Base-by-base conservation (phyloP, 148 eudicot genomes). In the Cornus controversa region DNA sequence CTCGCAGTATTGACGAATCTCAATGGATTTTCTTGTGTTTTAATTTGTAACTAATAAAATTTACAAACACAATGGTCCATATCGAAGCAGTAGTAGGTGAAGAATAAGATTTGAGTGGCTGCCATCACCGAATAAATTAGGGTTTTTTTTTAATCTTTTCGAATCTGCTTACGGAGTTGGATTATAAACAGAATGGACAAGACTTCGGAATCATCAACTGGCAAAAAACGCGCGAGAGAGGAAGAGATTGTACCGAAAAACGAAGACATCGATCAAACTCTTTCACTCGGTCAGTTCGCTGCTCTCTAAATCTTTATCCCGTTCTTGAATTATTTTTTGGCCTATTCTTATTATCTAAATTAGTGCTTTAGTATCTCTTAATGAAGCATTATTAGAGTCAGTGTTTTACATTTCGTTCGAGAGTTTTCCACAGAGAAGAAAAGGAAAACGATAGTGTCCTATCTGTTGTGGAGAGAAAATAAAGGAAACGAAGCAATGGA, bases 141-240 rank as follows among this genome's bases (percentile, higher is more conserved):
- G 57, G 57, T 50, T 50, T 3, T 31, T 0, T 45, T 11, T 45
- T 5, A 10, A 45, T 45, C 50, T 3, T 45, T 50, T 50, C 16
- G 57, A 50, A 11, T 50, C 18, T 50, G 57, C 16, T 13, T 50
- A 7, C 0, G 57, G 15, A 16, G 20, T 4, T 45, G 4, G 18
- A 50, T 13, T 20, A 50, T 0, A 16, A 1, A 50, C 1, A 13
- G 7, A 9, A 75, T 37, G 20, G 70, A 54, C 70, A 40, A 42
- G 2, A 40, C 8, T 4, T 40, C 45, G 6, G 45, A 8, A 40
- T 40, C 45, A 40, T 40, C 45, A 40, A 40, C 9, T 4, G 45
- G 45, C 45, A 40, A 40, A 40, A 75, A 75, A 42, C 77, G 70
- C 37, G 26, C 18, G 40, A 40, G 69, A 75, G 77, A 42, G 37